Evolutionary conservation across 139 green algal genomes (phyloP).

Genomic region (Yamagishiella unicocca): DNA sequence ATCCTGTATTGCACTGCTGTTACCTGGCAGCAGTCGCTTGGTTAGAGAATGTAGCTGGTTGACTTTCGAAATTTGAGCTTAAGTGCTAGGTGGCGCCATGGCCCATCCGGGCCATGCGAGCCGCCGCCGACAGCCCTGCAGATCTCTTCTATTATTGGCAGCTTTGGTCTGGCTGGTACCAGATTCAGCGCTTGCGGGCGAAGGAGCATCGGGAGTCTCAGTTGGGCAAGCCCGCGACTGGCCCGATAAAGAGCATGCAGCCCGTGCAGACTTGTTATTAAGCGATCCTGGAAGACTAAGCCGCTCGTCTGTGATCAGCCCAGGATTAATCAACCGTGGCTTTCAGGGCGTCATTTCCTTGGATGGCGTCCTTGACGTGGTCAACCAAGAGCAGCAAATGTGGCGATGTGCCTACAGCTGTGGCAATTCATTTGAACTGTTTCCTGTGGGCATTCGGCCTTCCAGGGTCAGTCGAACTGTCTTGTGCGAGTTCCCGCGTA

Average conservation of each 20-base stretch:
- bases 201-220: not conserved
- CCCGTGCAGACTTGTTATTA: no score
- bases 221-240: not conserved
- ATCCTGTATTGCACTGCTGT: no score
- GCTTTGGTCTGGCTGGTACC: not conserved
- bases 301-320: not conserved
- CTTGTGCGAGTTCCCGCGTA: not conserved
- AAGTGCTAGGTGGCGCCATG: slow-evolving; percentile 3
- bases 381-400: not conserved
- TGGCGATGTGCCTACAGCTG: slow-evolving; percentile 11
- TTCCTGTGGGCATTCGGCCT: not conserved
- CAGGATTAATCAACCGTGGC: not conserved
- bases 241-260: no score
- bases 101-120: not conserved
- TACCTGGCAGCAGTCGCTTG: no score
- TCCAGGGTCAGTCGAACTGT: not conserved
- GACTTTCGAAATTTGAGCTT: not conserved
- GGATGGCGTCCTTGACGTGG: not conserved
- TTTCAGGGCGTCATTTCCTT: not conserved
- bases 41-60: not conserved
- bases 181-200: not conserved
- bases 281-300: no score
- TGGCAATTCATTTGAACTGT: not conserved
- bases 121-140: not conserved
- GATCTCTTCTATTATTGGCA: not conserved